phyloP scores from a whole-genome alignment of 805 yeast species.

The Kurtzmaniella fragi region DNA sequence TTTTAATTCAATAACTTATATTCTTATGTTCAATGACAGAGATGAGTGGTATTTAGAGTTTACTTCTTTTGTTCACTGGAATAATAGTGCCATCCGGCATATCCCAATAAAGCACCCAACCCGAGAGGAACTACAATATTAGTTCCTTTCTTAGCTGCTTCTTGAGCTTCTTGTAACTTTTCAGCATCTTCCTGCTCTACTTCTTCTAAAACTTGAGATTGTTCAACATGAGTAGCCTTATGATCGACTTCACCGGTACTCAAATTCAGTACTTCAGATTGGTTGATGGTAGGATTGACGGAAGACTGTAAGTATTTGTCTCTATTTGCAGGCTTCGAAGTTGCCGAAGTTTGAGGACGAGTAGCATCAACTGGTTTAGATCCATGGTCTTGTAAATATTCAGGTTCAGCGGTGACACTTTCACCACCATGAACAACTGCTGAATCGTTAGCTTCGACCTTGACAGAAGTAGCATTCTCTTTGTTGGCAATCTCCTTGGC shows the following conservation, averaged over 20 bases:
- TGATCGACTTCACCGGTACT: slow-evolving; percentile 33
- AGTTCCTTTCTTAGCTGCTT: slow-evolving; percentile 1
- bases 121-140: slow-evolving; percentile 15
- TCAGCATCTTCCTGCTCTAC: slow-evolving; percentile 29
- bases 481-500: slow-evolving; percentile 32
- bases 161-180: slow-evolving; percentile 6
- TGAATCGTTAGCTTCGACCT: slow-evolving; percentile 42
- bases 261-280: slow-evolving; percentile 29
- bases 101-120: slow-evolving; percentile 21
- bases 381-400: slow-evolving; percentile 33
- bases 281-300: slow-evolving; percentile 36
- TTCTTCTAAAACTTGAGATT: slow-evolving; percentile 30
- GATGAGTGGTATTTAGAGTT: no score
- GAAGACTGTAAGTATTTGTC: slow-evolving; percentile 39
- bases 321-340: slow-evolving; percentile 28
- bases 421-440: slow-evolving; percentile 41
- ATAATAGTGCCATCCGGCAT: slow-evolving; percentile 22
- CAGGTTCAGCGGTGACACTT: slow-evolving; percentile 32
- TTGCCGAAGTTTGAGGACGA: slow-evolving; percentile 7
- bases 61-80: neutral
- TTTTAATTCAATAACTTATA: neutral
- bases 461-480: slow-evolving; percentile 30
- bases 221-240: slow-evolving; percentile 26
- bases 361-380: slow-evolving; percentile 30
- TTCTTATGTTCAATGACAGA: slow-evolving; percentile 2